Conservation (phyloP, 2,329 filamentous ascomycete species). For the Trichoderma sp. region DNA sequence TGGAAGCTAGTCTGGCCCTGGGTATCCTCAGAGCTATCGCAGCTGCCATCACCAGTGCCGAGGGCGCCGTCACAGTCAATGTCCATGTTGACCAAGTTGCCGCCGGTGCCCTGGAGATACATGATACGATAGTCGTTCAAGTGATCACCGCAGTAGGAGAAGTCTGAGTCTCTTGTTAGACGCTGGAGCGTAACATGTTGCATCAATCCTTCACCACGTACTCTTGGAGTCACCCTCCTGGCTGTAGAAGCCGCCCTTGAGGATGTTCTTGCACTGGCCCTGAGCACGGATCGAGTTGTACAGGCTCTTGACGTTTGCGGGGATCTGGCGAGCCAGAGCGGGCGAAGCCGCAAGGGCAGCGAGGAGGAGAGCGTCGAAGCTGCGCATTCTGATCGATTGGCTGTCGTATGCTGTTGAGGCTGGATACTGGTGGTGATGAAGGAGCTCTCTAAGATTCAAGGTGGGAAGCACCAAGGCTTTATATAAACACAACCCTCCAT, state of each 20-base stretch:
- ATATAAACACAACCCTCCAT: background rate
- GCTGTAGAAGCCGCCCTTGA: constrained; percentile 35
- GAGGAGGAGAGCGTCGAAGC: constrained; percentile 1
- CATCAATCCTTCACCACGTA: constrained; percentile 5
- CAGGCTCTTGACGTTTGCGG: constrained; percentile 29
- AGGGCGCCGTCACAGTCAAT: constrained; percentile 56
- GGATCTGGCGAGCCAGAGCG: constrained; percentile 24
- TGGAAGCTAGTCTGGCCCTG: constrained; percentile 45
- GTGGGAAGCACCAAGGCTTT: background rate
- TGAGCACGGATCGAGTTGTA: constrained; percentile 32
- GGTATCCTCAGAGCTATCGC: constrained; percentile 40
- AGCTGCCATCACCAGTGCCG: constrained; percentile 31
- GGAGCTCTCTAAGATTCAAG: background rate
- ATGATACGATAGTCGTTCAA: constrained; percentile 37
- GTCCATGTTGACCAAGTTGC: constrained; percentile 27
- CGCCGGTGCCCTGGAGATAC: constrained; percentile 42
- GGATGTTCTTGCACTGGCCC: constrained; percentile 30
- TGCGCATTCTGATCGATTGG: constrained; percentile 11
- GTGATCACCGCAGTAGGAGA: constrained; percentile 43
- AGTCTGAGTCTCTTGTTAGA: constrained; percentile 1
- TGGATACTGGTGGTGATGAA: background rate
- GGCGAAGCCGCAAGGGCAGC: constrained; percentile 13
- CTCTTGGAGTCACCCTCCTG: constrained; percentile 28
- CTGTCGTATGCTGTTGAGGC: background rate
- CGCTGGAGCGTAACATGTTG: background rate